Percentiles rank a stretch among this genome's conserved stretches.
phyloP scores from a whole-genome alignment of 108 stramenopile species.

The Fistulifera solaris region DNA sequence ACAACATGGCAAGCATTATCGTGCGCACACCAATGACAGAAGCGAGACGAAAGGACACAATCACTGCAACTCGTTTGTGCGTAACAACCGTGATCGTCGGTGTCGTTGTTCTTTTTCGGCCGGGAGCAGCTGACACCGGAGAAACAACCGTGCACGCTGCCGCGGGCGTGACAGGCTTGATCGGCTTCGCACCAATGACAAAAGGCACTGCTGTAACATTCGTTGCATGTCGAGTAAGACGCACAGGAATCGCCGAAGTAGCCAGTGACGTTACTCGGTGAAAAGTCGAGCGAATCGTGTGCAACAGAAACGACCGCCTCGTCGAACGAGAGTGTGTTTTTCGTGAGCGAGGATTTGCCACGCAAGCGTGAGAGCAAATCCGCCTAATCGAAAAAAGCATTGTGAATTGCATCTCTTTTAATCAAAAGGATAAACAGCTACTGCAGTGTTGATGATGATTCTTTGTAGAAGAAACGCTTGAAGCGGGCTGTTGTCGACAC shows the following conservation, averaged over 20 bases:
- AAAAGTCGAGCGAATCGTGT: too few species aligned
- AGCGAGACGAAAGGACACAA: constrained; percentile 39
- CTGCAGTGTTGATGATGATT: too few species aligned
- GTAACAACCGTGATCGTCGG: constrained; percentile 20
- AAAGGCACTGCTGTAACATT: not conserved
- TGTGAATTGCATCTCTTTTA: too few species aligned
- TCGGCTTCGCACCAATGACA: constrained; percentile 53
- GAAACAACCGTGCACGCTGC: constrained; percentile 37
- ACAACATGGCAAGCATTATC: constrained; percentile 78
- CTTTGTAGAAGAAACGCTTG: too few species aligned
- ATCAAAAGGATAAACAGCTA: too few species aligned
- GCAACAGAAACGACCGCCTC: too few species aligned
- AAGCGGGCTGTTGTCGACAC: too few species aligned
- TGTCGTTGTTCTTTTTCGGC: not conserved
- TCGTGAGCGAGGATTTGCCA: too few species aligned
- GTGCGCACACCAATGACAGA: constrained; percentile 77
- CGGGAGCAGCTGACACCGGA: constrained; percentile 26
- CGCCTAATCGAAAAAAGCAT: too few species aligned
- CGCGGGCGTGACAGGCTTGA: constrained; percentile 41
- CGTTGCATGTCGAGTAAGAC: not conserved
- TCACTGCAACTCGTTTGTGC: constrained; percentile 53
- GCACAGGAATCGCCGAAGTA: not conserved
- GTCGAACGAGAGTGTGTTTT: too few species aligned
- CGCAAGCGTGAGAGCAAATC: too few species aligned
- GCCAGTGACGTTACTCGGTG: too few species aligned